These are phyloP conservation scores for Epipyxis sp. DNA, from an alignment of 108 stramenopile species.

Conservation along the genomic window DNA sequence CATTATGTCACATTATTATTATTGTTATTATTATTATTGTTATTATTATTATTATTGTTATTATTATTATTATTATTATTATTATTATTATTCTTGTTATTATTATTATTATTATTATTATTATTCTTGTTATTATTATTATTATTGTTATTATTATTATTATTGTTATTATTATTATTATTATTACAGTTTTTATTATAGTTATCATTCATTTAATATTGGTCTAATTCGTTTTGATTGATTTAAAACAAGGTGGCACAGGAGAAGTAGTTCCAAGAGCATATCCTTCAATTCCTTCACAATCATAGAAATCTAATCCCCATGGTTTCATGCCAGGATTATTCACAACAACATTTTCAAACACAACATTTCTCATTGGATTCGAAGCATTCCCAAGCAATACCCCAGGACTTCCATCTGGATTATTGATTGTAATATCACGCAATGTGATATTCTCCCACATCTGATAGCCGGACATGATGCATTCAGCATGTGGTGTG, in stretches of 20 bases:
- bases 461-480: conserved; percentile 3
- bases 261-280: conserved; percentile 23
- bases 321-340: conserved; percentile 30
- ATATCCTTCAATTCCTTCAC: conserved; percentile 17
- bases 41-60: too few species aligned
- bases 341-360: conserved; percentile 35
- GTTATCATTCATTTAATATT: too few species aligned
- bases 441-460: conserved; percentile 28
- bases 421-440: conserved; percentile 24
- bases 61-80: too few species aligned
- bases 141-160: too few species aligned
- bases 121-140: too few species aligned
- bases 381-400: conserved; percentile 31
- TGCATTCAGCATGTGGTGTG: background rate
- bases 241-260: conserved; percentile 38
- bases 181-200: too few species aligned
- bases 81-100: too few species aligned
- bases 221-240: background rate
- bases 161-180: too few species aligned
- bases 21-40: too few species aligned
- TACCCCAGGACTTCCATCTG: conserved; percentile 9
- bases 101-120: too few species aligned
- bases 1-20: too few species aligned
- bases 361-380: conserved; percentile 21
- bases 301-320: conserved; percentile 32